Base-by-base conservation (phyloP, 2,329 filamentous ascomycete genomes). In the Acarospora socialis region DNA sequence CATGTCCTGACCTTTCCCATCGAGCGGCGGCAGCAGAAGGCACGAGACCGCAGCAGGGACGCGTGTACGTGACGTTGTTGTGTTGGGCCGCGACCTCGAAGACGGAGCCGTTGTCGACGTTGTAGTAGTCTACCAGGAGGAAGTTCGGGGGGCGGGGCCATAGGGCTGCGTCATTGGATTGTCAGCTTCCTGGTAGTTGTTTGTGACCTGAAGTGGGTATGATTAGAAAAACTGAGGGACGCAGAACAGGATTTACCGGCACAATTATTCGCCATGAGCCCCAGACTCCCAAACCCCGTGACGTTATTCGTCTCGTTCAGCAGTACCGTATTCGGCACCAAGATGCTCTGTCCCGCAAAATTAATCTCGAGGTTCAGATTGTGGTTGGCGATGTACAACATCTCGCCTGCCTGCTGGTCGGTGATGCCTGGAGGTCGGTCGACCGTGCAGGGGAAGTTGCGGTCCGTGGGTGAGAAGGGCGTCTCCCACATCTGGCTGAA, bases 401-500 rank as follows among this genome's bases (percentile, higher is more conserved):
- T 67, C 18, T 75, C 62, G 36, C 62, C 59, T 0, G 70, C 66
- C 5, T 70, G 63, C 2, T 65, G 55, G 0, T 51, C 47, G 2
- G 58, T 46, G 35, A 92, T 59, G 25, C 69, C 60, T 0, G 81
- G 81, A 1, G 86, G 84, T 0, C 86, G 75, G 49, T 93, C 72
- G 21, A 76, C 65, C 0, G 61, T 74, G 58, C 86, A 94, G 0
- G 84, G 83, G 51, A 93, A 92, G 1, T 54, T 52, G 3, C 73
- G 57, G 45, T 76, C 55, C 0, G 65, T 70, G 0, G 72, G 83
- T 32, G 83, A 81, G 51, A 92, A 94, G 0, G 81, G 81, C 1
- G 84, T 87, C 59, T 94, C 82, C 81, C 81, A 93, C 58, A 92
- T 69, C 49, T 92, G 80, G 4, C 70, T 70, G 59, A 93, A 94